Evolutionary conservation across 2,329 filamentous ascomycete species (phyloP).

Genomic region (Sporothrix pseudoabietina): DNA sequence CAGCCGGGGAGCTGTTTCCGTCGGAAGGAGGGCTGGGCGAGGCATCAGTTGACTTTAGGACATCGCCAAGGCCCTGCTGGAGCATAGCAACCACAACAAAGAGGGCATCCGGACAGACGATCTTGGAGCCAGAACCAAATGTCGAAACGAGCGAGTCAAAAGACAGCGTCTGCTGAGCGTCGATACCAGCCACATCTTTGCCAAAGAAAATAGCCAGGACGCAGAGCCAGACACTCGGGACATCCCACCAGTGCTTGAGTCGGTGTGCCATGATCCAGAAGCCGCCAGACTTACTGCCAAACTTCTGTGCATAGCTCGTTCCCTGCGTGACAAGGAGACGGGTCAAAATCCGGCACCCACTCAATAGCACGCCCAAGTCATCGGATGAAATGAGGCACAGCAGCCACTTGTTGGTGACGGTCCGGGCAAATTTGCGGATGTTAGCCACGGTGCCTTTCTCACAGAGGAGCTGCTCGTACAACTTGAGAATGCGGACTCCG

Average conservation of each 20-base stretch:
- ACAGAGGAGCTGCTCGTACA: constrained; percentile 79
- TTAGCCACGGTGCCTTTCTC: constrained; percentile 67
- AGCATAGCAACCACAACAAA: constrained; percentile 84
- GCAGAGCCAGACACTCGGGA: constrained; percentile 80
- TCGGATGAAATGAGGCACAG: constrained; percentile 87
- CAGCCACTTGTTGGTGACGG: constrained; percentile 97
- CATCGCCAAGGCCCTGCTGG: constrained; percentile 75
- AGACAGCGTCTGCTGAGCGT: constrained; percentile 58
- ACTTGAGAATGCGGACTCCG: constrained; percentile 71
- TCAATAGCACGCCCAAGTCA: constrained; percentile 77
- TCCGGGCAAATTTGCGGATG: constrained; percentile 86
- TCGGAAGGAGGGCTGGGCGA: constrained; percentile 40
- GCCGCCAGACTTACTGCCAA: constrained; percentile 79
- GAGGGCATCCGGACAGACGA: constrained; percentile 76
- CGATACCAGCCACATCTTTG: constrained; percentile 72
- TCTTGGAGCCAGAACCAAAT: constrained; percentile 64
- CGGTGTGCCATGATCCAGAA: constrained; percentile 83
- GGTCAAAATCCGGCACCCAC: constrained; percentile 80
- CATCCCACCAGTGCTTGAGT: constrained; percentile 85
- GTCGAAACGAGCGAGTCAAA: constrained; percentile 64
- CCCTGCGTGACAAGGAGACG: constrained; percentile 83
- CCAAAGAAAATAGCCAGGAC: constrained; percentile 89
- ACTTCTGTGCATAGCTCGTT: constrained; percentile 78
- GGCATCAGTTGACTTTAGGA: constrained; percentile 63
- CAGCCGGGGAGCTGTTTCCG: not conserved